These are phyloP conservation scores for Allomyces arbusculus DNA, from an alignment of 192 early-diverging fungal genomes.

Conservation along the genomic window DNA sequence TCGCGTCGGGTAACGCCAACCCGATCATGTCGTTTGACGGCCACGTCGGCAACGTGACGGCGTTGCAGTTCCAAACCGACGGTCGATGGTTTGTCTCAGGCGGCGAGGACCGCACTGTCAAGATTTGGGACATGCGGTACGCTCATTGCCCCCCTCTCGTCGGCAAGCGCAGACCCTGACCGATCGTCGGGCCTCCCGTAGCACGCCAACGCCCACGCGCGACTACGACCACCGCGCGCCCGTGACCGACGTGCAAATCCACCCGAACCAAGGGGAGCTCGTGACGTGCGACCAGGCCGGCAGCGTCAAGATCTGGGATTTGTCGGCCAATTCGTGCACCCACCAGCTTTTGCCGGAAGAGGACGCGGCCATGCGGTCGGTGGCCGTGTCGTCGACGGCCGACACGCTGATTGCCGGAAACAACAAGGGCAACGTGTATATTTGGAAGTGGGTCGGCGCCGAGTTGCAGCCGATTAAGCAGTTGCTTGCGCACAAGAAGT, in stretches of 20 bases:
- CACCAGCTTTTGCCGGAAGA: constrained; percentile 44
- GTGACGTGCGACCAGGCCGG: constrained; percentile 72
- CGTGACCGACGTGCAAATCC: constrained; percentile 57
- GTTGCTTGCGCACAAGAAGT: constrained; percentile 57
- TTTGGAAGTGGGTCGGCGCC: constrained; percentile 25
- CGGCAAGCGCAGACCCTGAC: too few species aligned
- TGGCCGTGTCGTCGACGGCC: constrained; percentile 63
- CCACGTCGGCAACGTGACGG: constrained; percentile 57
- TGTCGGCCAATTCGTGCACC: constrained; percentile 8
- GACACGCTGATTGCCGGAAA: constrained; percentile 63
- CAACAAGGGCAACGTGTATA: constrained; percentile 62
- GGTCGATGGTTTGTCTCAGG: constrained; percentile 61
- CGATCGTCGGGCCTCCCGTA: constrained; percentile 5
- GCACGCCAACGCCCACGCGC: constrained; percentile 47
- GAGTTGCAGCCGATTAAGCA: constrained; percentile 48
- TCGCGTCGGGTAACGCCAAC: not conserved
- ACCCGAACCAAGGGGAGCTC: constrained; percentile 70
- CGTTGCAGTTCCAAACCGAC: constrained; percentile 42
- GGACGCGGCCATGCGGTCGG: constrained; percentile 56
- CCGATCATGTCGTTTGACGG: constrained; percentile 25
- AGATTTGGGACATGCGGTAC: constrained; percentile 75
- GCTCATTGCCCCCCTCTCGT: constrained; percentile 28
- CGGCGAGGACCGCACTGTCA: constrained; percentile 64
- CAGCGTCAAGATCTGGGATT: constrained; percentile 62
- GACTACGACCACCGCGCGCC: constrained; percentile 40